These are phyloP conservation scores for Ascochyta clinopodiicola DNA, from an alignment of 2,329 filamentous ascomycete genomes.

Conservation along the genomic window DNA sequence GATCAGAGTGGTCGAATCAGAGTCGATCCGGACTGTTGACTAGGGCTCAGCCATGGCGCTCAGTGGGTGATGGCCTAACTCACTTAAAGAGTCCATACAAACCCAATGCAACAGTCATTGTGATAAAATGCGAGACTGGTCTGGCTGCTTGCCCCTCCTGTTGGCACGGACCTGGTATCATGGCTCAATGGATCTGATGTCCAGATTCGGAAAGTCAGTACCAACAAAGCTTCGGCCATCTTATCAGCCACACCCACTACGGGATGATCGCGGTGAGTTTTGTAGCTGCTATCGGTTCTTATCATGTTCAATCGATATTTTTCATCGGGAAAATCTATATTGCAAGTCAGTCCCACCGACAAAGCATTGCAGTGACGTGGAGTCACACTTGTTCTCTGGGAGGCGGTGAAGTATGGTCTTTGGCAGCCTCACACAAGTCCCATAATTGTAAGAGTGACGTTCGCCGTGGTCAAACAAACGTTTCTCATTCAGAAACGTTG, in stretches of 20 bases:
- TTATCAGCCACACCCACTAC: constrained; percentile 24
- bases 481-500: not conserved
- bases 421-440: not conserved
- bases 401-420: not conserved
- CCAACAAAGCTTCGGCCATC: constrained; percentile 25
- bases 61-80: constrained; percentile 18
- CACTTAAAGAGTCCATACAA: constrained; percentile 21
- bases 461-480: not conserved
- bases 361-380: constrained; percentile 1
- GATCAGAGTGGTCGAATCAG: constrained; percentile 26
- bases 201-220: constrained; percentile 33
- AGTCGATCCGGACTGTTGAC: constrained; percentile 11
- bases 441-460: not conserved
- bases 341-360: not conserved
- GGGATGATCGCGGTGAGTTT: constrained; percentile 19
- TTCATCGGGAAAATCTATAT: not conserved
- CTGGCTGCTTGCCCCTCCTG: constrained; percentile 35
- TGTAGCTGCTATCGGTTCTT: constrained; percentile 24
- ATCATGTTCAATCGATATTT: constrained; percentile 17
- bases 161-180: constrained; percentile 30
- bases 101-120: constrained; percentile 27
- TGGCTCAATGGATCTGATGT: constrained; percentile 37
- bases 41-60: constrained; percentile 16
- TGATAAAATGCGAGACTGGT: constrained; percentile 31
- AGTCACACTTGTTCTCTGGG: not conserved